A percentile compares a stretch with the other conserved stretches of the same genome.
Evolutionary conservation across 2,329 filamentous ascomycete genomes (phyloP).

Genomic region (Fusarium austroafricanum): DNA sequence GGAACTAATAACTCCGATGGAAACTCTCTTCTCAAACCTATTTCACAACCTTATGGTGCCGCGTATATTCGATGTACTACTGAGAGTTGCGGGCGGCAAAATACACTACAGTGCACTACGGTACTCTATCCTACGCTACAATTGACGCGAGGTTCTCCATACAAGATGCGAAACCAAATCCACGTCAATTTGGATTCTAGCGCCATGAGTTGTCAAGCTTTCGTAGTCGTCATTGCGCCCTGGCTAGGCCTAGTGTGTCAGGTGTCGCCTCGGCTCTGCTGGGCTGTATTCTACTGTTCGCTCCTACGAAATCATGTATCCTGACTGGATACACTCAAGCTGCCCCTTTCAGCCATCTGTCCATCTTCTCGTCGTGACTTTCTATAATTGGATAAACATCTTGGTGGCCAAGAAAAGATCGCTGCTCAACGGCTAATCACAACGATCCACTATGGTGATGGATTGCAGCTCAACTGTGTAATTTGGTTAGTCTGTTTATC

Average conservation of each 20-base stretch:
- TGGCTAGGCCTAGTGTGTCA: constrained; percentile 26
- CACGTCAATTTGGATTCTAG: constrained; percentile 6
- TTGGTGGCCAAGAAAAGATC: constrained; percentile 19
- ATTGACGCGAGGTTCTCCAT: constrained; percentile 12
- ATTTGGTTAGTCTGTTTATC: constrained; percentile 8
- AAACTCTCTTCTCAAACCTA: constrained; percentile 1
- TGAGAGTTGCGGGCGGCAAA: constrained; percentile 16
- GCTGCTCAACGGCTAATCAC: constrained; percentile 1
- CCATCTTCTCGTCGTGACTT: neutral
- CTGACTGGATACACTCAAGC: constrained; percentile 8
- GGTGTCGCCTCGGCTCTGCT: constrained; percentile 29
- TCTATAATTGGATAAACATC: neutral
- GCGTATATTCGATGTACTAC: neutral
- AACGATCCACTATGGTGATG: neutral
- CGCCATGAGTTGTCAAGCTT: constrained; percentile 22
- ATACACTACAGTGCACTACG: neutral
- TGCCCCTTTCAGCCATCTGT: constrained; percentile 7
- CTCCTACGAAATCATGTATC: neutral
- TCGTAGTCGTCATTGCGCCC: constrained; percentile 13
- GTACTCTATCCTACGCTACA: constrained; percentile 10
- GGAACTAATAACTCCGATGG: neutral
- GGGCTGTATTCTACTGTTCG: constrained; percentile 2
- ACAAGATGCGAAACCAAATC: constrained; percentile 5
- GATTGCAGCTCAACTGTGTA: neutral
- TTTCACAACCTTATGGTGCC: constrained; percentile 13